Evolutionary conservation across 2,329 filamentous ascomycete species (phyloP), one percentile per base, ranked within the genome.

Genomic region (Phyllachora maydis): DNA sequence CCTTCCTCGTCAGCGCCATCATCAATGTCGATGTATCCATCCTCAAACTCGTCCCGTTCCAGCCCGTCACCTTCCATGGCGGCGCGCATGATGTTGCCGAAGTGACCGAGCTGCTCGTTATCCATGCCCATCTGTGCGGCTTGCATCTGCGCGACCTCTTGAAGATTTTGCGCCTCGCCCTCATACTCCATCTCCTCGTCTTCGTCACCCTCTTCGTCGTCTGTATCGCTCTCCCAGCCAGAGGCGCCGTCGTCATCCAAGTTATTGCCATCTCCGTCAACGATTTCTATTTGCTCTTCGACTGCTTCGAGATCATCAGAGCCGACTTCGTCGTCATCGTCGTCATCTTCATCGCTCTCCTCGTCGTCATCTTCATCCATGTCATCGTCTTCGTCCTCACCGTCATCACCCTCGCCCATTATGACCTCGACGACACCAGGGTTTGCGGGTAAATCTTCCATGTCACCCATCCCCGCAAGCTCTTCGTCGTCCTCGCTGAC

Each of bases 401-500:
- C 62, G 3, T 67, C 63, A 4, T 67, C 63, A 16, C 63, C 58
- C 23, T 63, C 66, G 24, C 77, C 75, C 56, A 93, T 77, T 30
- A 91, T 78, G 35, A 95, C 66, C 47, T 74, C 67, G 28, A 75
- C 63, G 25, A 71, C 56, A 13, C 55, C 61, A 21, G 65, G 59
- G 21, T 72, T 64, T 18, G 65, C 66, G 26, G 65, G 56, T 11
- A 72, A 52, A 23, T 66, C 76, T 52, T 92, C 83, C 24, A 93
- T 77, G 18, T 78, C 70, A 5, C 82, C 85, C 59, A 90, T 83
- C 18, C 71, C 77, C 30, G 70, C 71, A 24, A 82, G 61, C 14
- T 77, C 77, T 27, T 90, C 79, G 28, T 90, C 79, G 30, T 90
- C 79, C 28, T 88, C 78, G 39, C 83, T 92, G 28, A 92, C 70